phyloP scores from a whole-genome alignment of 192 early-diverging fungal species.

The Allomyces macrogynus region DNA sequence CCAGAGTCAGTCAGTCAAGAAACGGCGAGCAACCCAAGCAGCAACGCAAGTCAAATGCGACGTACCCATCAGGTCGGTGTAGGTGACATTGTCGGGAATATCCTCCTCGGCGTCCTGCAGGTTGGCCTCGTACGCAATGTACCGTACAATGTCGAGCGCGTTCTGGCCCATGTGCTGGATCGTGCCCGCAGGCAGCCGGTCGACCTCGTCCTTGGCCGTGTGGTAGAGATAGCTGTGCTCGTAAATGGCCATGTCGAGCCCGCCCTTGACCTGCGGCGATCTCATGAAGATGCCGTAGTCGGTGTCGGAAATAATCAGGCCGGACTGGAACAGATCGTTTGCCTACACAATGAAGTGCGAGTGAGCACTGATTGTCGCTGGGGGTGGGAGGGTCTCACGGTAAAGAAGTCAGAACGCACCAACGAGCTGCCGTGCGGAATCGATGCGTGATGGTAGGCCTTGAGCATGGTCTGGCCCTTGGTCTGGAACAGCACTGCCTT shows the following conservation, averaged over 20 bases:
- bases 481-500: conserved; percentile 53
- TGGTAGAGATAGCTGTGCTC: conserved; percentile 51
- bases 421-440: conserved; percentile 47
- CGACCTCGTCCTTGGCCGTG: conserved; percentile 29
- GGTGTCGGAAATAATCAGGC: conserved; percentile 47
- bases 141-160: conserved; percentile 23
- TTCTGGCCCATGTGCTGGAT: conserved; percentile 58
- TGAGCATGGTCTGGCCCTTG: conserved; percentile 40
- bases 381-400: background rate
- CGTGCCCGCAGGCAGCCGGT: conserved; percentile 13
- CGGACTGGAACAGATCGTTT: conserved; percentile 33
- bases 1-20: too few species aligned
- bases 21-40: too few species aligned
- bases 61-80: too few species aligned
- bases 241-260: conserved; percentile 52
- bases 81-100: too few species aligned
- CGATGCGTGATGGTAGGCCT: conserved; percentile 38
- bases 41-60: too few species aligned
- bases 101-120: conserved; percentile 17
- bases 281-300: conserved; percentile 43
- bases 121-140: conserved; percentile 26
- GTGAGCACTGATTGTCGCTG: background rate
- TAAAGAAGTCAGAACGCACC: conserved; percentile 8
- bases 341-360: conserved; percentile 9
- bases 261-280: conserved; percentile 1